Conservation (phyloP, 2,329 filamentous ascomycete genomes). For the Claviceps quebecensis region DNA sequence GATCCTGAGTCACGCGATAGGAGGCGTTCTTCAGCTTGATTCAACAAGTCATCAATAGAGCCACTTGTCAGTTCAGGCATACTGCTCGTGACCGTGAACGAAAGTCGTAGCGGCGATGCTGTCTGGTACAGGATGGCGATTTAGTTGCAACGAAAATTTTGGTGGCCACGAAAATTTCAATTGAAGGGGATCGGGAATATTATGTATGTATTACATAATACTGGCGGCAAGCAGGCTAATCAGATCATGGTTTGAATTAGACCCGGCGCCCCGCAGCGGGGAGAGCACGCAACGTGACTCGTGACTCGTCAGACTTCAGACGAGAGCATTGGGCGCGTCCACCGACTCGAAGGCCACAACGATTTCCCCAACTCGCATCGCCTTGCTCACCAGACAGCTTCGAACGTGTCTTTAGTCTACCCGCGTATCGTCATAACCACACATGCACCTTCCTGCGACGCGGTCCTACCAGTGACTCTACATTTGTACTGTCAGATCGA, state of each 20-base stretch:
- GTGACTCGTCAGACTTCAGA: too few species aligned
- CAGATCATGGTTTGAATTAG: background rate
- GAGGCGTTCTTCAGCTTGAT: slow-evolving; percentile 1
- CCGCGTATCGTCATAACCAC: background rate
- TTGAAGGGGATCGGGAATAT: background rate
- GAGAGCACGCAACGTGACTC: too few species aligned
- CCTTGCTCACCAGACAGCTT: background rate
- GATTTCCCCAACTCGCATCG: background rate
- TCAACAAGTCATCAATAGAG: background rate
- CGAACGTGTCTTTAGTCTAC: background rate
- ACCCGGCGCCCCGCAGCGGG: too few species aligned
- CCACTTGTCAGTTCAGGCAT: background rate
- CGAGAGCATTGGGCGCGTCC: background rate
- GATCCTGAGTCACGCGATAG: background rate
- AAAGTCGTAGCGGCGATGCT: background rate
- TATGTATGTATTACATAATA: background rate
- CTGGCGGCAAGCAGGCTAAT: background rate
- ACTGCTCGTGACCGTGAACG: background rate
- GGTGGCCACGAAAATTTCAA: background rate
- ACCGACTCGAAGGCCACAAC: background rate
- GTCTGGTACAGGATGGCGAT: background rate
- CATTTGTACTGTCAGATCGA: background rate
- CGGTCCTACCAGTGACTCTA: background rate
- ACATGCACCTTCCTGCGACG: background rate
- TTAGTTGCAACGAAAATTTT: background rate